phyloP scores from a whole-genome alignment of 768 basidiomycete genomes.

The Suillus hirtellus region DNA sequence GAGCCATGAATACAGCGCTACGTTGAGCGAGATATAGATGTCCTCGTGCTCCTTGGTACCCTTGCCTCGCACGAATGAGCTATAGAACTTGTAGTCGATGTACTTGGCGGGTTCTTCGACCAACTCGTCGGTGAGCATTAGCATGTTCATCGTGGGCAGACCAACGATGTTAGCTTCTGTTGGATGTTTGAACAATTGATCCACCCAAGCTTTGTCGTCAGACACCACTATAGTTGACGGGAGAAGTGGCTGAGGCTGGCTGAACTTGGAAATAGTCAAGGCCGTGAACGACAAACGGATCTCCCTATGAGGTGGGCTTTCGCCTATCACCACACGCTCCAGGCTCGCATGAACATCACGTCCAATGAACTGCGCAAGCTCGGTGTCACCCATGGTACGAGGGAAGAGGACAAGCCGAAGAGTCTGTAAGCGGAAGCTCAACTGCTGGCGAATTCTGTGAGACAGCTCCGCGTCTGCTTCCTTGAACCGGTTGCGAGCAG shows the following conservation, averaged over 20 bases:
- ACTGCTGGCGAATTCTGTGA: constrained; percentile 67
- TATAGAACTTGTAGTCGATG: constrained; percentile 72
- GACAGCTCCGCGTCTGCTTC: constrained; percentile 62
- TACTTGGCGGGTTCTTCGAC: constrained; percentile 38
- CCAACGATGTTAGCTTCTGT: constrained; percentile 76
- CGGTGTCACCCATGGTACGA: constrained; percentile 73
- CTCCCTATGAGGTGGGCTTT: constrained; percentile 55
- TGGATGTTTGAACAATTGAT: constrained; percentile 57
- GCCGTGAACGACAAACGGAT: constrained; percentile 71
- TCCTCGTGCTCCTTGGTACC: constrained; percentile 62
- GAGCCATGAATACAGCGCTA: constrained; percentile 80
- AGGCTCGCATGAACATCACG: constrained; percentile 69
- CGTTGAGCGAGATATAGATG: constrained; percentile 85
- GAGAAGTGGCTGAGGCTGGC: constrained; percentile 55
- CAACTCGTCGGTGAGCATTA: constrained; percentile 72
- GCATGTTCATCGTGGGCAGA: constrained; percentile 78
- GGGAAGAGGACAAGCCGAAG: constrained; percentile 78
- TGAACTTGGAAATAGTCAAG: constrained; percentile 75
- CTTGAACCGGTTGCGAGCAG: constrained; percentile 69
- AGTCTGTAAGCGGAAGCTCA: constrained; percentile 65
- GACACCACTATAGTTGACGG: constrained; percentile 38
- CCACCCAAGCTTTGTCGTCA: constrained; percentile 60
- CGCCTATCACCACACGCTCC: constrained; percentile 58
- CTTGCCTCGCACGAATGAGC: constrained; percentile 58
- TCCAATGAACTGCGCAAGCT: constrained; percentile 75